These are phyloP conservation scores for Lactarius akahatsu DNA, from an alignment of 768 basidiomycete genomes.

Conservation along the genomic window DNA sequence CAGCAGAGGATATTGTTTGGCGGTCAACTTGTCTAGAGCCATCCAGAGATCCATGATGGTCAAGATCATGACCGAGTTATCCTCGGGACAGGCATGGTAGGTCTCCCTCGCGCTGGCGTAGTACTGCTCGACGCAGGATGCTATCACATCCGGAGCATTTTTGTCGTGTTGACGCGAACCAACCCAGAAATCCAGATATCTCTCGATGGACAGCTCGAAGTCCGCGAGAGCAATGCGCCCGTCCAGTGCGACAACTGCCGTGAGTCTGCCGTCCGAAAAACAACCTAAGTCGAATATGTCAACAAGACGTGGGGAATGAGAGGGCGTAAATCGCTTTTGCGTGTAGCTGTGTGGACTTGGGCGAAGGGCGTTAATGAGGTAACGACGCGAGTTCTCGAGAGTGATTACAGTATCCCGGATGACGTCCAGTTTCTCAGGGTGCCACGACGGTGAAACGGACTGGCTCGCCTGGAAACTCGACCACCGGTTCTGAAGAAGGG, in stretches of 20 bases:
- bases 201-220: background rate
- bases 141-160: background rate
- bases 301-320: background rate
- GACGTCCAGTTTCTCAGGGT: background rate
- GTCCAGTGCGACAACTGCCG: background rate
- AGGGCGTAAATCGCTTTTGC: background rate
- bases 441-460: background rate
- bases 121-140: background rate
- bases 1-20: background rate
- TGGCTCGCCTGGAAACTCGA: background rate
- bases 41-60: background rate
- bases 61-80: background rate
- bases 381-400: background rate
- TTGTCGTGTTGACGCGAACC: background rate
- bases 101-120: background rate
- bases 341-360: background rate
- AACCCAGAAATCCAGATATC: background rate
- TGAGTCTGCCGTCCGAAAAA: background rate
- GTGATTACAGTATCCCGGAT: conserved; percentile 5
- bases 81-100: background rate
- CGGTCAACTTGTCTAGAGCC: background rate
- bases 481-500: background rate
- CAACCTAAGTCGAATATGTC: background rate
- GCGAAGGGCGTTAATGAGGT: background rate
- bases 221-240: background rate